Percentiles rank a stretch among this genome's conserved stretches.
Evolutionary conservation across 768 basidiomycete species (phyloP).

Genomic region (Dentipellis fragilis): DNA sequence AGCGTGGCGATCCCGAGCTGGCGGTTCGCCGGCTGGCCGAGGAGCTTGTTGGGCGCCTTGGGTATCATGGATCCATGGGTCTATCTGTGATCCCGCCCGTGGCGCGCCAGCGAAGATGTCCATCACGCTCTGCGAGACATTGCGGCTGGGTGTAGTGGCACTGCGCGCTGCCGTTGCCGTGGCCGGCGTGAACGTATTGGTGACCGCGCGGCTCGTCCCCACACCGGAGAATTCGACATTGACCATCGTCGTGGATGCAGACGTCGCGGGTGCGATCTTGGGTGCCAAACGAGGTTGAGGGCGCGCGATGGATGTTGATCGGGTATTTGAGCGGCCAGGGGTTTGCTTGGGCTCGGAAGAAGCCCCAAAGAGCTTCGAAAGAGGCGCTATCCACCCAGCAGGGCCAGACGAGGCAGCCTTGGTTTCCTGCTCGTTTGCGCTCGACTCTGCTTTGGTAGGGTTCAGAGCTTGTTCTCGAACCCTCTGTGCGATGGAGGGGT

Average conservation of each 20-base stretch:
- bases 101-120: conserved; percentile 92
- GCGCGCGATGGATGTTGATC: conserved; percentile 14
- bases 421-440: conserved; percentile 26
- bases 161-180: conserved; percentile 16
- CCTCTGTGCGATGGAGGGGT: conserved; percentile 65
- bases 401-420: conserved; percentile 21
- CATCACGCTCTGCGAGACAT: conserved; percentile 40
- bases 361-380: conserved; percentile 69
- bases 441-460: conserved; percentile 38
- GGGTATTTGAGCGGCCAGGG: conserved; percentile 10
- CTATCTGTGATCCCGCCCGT: conserved; percentile 29
- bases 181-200: conserved; percentile 26
- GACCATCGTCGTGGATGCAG: conserved; percentile 85
- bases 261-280: conserved; percentile 76
- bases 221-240: conserved; percentile 90
- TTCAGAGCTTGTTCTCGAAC: conserved; percentile 66
- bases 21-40: background rate
- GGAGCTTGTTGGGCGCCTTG: conserved; percentile 7
- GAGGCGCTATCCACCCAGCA: conserved; percentile 74
- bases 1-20: conserved; percentile 8
- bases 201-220: conserved; percentile 47
- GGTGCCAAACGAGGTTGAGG: conserved; percentile 47
- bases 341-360: conserved; percentile 20
- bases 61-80: conserved; percentile 73
- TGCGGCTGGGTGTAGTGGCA: conserved; percentile 16